Evolutionary conservation across 345 rosid species (phyloP), one percentile per base, ranked within the genome.

Genomic region (Toxicodendron radicans): DNA sequence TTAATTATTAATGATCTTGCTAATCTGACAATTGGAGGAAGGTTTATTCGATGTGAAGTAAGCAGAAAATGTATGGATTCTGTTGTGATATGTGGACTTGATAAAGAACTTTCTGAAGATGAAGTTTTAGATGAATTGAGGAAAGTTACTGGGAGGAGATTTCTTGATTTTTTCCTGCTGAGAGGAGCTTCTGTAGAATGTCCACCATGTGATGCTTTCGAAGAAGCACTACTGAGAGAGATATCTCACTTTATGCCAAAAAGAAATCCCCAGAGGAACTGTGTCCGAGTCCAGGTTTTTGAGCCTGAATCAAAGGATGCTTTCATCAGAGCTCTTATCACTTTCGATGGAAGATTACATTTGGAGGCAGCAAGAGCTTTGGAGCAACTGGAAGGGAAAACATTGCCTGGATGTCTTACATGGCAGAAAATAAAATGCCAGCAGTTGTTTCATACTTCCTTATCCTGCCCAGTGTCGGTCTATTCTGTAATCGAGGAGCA

Each of bases 291-390:
- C 68, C 88, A 88, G 74, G 88, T 92, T 72, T 85, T 75, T 58
- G 79, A 83, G 20, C 91, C 99, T 20, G 85, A 83, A 59, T 83
- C 82, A 17, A 82, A 72, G 68, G 91, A 81, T 64, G 46, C 74
- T 65, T 83, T 72, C 70, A 79, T 79, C 82, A 83, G 68, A 84
- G 97, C 97, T 12, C 43, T 71, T 57, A 85, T 95, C 72, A 88
- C 76, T 64, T 95, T 95, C 56, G 97, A 91, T 77, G 92, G 97
- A 67, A 87, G 89, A 76, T 80, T 88, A 58, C 97, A 92, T 85
- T 80, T 95, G 86, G 97, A 95, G 87, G 99, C 97, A 41, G 97
- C 99, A 53, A 89, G 83, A 85, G 98, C 98, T 72, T 78, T 92
- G 88, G 86, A 94, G 80, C 94, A 90, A 76, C 78, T 94, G 58